Conservation (phyloP, 352 stramenopile species). For the Globisporangium abappressorium region DNA sequence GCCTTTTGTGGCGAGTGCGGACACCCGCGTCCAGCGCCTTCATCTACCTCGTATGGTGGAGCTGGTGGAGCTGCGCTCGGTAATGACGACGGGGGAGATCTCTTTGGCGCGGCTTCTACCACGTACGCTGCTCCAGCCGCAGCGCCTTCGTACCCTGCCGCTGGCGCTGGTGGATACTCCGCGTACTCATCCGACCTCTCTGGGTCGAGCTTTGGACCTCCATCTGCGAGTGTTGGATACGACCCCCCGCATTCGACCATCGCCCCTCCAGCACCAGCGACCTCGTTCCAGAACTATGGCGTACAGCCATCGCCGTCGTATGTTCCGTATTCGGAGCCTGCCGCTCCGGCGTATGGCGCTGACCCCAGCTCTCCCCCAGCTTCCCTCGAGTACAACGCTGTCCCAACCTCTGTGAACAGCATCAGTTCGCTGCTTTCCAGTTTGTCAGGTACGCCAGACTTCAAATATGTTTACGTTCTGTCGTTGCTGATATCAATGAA, state of each 20-base stretch:
- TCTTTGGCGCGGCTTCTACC: constrained; percentile 49
- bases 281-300: constrained; percentile 15
- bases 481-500: not conserved
- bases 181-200: constrained; percentile 11
- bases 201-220: constrained; percentile 22
- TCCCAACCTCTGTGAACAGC: constrained; percentile 30
- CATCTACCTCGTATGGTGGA: constrained; percentile 6
- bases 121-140: constrained; percentile 15
- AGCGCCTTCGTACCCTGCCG: not conserved
- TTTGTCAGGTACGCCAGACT: constrained; percentile 34
- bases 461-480: not conserved
- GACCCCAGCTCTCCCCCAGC: constrained; percentile 36
- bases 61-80: not conserved
- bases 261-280: constrained; percentile 18
- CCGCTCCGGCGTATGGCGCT: not conserved
- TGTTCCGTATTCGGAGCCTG: constrained; percentile 13
- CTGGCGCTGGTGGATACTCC: not conserved
- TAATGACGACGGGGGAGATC: constrained; percentile 44
- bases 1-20: constrained; percentile 78
- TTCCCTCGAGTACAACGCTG: constrained; percentile 42
- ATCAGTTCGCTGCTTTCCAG: constrained; percentile 66
- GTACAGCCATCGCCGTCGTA: constrained; percentile 26
- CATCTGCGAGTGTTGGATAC: constrained; percentile 28
- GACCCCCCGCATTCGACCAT: constrained; percentile 23
- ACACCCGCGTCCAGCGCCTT: constrained; percentile 32